Conservation (phyloP, 495 filamentous ascomycete genomes). For the Talaromyces ruber region DNA sequence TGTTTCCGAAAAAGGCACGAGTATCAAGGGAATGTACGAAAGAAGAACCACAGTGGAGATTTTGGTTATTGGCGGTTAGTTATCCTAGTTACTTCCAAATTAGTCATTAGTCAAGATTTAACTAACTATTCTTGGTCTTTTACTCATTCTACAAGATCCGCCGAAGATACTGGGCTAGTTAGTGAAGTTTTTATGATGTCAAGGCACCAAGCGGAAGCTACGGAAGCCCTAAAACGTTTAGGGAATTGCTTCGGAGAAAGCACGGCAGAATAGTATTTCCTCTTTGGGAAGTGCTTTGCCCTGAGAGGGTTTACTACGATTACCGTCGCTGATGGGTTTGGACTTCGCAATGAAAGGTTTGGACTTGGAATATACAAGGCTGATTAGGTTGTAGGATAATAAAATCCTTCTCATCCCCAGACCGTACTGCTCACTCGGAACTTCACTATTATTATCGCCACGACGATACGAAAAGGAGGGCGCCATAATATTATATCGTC, state of each 20-base stretch:
- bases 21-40: not conserved
- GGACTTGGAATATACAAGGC: not conserved
- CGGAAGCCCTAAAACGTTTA: not conserved
- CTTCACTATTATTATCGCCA: not conserved
- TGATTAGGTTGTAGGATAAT: not conserved
- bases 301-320: not conserved
- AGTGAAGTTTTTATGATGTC: not conserved
- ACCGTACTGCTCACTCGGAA: not conserved
- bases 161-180: too few relatives aligned
- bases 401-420: not conserved
- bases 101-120: not conserved
- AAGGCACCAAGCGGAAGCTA: not conserved
- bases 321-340: not conserved
- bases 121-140: not conserved
- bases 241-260: not conserved
- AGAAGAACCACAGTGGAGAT: not conserved
- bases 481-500: not conserved
- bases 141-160: not conserved
- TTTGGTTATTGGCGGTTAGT: not conserved
- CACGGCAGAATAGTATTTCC: not conserved
- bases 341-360: not conserved
- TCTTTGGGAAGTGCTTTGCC: not conserved
- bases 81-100: not conserved
- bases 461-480: not conserved
- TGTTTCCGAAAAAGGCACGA: not conserved